phyloP scores from a whole-genome alignment of 495 filamentous ascomycete species.

The Neurospora sp. region DNA sequence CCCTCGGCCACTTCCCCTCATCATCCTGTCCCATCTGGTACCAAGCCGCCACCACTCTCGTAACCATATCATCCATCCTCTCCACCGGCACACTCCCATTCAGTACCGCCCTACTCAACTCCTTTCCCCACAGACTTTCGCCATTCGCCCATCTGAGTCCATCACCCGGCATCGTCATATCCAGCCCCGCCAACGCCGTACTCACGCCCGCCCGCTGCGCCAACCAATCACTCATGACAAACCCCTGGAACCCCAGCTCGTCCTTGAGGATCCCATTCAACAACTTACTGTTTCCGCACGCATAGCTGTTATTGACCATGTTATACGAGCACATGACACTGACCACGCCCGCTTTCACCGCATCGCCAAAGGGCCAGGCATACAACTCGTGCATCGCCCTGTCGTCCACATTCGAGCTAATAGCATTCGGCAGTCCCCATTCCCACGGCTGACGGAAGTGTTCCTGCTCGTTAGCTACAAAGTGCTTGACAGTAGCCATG shows the following conservation, averaged over 20 bases:
- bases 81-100: conserved; percentile 78
- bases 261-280: conserved; percentile 91
- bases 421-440: conserved; percentile 66
- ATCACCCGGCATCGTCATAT: conserved; percentile 96
- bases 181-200: conserved; percentile 72
- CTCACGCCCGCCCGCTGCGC: conserved; percentile 76
- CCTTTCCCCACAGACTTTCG: conserved; percentile 66
- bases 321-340: conserved; percentile 87
- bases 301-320: conserved; percentile 82
- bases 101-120: conserved; percentile 66
- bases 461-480: conserved; percentile 68
- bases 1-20: conserved; percentile 49
- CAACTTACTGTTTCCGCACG: conserved; percentile 85
- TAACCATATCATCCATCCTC: conserved; percentile 87
- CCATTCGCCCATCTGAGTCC: conserved; percentile 69
- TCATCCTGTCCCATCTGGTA: conserved; percentile 83
- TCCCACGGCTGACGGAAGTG: conserved; percentile 66
- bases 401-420: conserved; percentile 77
- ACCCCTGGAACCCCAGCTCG: conserved; percentile 90
- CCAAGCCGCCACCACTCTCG: conserved; percentile 84
- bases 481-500: conserved; percentile 66
- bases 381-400: conserved; percentile 77
- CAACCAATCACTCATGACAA: conserved; percentile 89
- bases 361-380: conserved; percentile 83
- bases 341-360: conserved; percentile 75